Evolutionary conservation across 805 yeast genomes (phyloP).

Genomic region (Isabelozyma heimii): DNA sequence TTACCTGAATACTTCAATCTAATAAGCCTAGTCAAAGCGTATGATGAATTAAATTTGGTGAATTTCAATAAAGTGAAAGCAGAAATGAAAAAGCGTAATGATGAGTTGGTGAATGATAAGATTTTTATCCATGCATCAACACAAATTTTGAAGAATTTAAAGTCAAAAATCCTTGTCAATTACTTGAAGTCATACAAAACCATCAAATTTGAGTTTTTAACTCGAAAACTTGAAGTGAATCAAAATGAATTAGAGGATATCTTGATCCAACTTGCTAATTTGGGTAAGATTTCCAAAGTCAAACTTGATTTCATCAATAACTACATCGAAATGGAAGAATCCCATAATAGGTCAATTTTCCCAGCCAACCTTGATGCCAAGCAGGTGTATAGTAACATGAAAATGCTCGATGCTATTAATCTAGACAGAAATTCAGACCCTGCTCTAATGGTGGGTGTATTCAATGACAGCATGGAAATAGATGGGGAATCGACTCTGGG

Average conservation of each 20-base stretch:
- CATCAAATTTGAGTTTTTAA: slow-evolving; percentile 25
- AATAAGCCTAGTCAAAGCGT: slow-evolving; percentile 24
- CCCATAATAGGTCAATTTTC: slow-evolving; percentile 6
- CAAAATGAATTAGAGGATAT: slow-evolving; percentile 24
- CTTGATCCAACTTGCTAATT: slow-evolving; percentile 24
- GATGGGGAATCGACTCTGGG: slow-evolving; percentile 8
- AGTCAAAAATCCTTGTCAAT: slow-evolving; percentile 27
- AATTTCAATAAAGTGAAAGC: slow-evolving; percentile 12
- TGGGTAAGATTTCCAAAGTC: slow-evolving; percentile 25
- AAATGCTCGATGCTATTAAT: slow-evolving; percentile 12
- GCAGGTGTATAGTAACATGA: slow-evolving; percentile 21
- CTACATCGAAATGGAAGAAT: slow-evolving; percentile 11
- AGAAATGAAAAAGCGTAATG: slow-evolving; percentile 15
- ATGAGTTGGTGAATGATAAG: slow-evolving; percentile 25
- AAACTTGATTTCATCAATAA: slow-evolving; percentile 28
- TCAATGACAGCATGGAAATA: slow-evolving; percentile 11
- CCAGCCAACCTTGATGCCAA: slow-evolving; percentile 17
- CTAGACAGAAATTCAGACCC: slow-evolving; percentile 1
- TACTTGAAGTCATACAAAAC: slow-evolving; percentile 28
- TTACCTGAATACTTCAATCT: slow-evolving; percentile 27
- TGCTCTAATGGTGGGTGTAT: neutral
- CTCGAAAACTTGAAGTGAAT: slow-evolving; percentile 13
- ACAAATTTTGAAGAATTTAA: slow-evolving; percentile 26
- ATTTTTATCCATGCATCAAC: slow-evolving; percentile 26
- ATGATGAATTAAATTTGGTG: slow-evolving; percentile 26